Conservation (phyloP, 306 rosid species). For the Biancaea sappan region DNA sequence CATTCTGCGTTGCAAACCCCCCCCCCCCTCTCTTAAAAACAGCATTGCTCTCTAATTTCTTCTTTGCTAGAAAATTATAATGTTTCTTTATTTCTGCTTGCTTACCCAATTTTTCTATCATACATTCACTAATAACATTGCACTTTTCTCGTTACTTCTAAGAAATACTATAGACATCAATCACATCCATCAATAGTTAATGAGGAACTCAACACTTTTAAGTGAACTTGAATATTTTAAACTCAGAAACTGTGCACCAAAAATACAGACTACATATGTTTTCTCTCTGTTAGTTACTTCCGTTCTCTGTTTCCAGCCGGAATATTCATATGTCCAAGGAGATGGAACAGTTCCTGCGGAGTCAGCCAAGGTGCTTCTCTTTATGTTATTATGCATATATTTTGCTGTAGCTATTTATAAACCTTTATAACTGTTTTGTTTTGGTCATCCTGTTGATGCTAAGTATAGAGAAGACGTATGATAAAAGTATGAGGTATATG, state of each 20-base stretch:
- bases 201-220: not conserved
- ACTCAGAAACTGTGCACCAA: not conserved
- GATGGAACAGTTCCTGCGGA: conserved; percentile 95
- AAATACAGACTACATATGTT: not conserved
- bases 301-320: conserved; percentile 61
- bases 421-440: conserved; percentile 25
- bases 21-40: too few relatives aligned
- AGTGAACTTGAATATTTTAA: not conserved
- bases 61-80: not conserved
- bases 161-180: not conserved
- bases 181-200: not conserved
- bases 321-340: conserved; percentile 79
- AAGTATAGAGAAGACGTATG: not conserved
- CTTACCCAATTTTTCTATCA: not conserved
- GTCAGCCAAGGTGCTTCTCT: conserved; percentile 71
- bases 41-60: not conserved
- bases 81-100: not conserved
- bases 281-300: not conserved
- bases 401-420: conserved; percentile 8
- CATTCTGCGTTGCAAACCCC: not conserved
- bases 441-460: conserved; percentile 6
- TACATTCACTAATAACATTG: not conserved
- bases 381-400: conserved; percentile 30
- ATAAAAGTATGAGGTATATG: not conserved
- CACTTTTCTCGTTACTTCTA: not conserved